Base-by-base conservation (phyloP, 441 rosid genomes). In the Gossypium lobatum region DNA sequence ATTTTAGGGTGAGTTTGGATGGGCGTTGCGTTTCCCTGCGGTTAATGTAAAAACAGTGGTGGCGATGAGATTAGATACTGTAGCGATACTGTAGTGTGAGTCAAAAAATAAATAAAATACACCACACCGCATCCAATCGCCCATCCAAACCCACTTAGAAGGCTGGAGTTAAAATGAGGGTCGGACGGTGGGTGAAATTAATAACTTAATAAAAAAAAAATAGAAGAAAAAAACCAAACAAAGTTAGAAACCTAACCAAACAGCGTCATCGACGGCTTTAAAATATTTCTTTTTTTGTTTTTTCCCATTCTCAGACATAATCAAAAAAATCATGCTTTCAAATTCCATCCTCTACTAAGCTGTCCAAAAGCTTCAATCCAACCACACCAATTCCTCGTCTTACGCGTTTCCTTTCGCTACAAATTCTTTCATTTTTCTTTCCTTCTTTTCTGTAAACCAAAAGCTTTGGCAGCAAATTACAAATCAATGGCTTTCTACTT, bases 401-500 rank as follows among this genome's bases (percentile, higher is more conserved):
- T 7, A 23, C 55, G 70, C 71, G 62, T 54, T 39, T 65, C 18
- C 6, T 16, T 45, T 71, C 11, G 6, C 65, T 60, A 57, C 66
- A 39, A 59, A 57, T 21, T 14, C 37, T 59, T 23, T 71, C 14
- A 0, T 2, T 50, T 67, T 46, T 31, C 37, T 23, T 10, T 11
- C 1, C 26, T 18, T 1, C 31, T 53, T 54, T 55, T 1, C 20
- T 58, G 2, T 28, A 39, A 28, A 14, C 18, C 4, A 11, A 14
- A 26, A 26, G 7, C 28, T 7, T 28, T 28, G 16, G 64, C 13
- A 55, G 5, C 17, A n/a, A 55, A 9, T 20, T 57, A 8, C 14
- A 21, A 10, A n/a, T 18, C 48, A 25, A 78, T 81, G 85, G 73
- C 72, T 76, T 67, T 57, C 11, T 18, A 42, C 6, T 11, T 25